A percentile compares a stretch with the other conserved stretches of the same genome.
These are phyloP conservation scores for Rhodotorula sphaerocarpa DNA, from an alignment of 768 basidiomycete species.

Conservation along the genomic window DNA sequence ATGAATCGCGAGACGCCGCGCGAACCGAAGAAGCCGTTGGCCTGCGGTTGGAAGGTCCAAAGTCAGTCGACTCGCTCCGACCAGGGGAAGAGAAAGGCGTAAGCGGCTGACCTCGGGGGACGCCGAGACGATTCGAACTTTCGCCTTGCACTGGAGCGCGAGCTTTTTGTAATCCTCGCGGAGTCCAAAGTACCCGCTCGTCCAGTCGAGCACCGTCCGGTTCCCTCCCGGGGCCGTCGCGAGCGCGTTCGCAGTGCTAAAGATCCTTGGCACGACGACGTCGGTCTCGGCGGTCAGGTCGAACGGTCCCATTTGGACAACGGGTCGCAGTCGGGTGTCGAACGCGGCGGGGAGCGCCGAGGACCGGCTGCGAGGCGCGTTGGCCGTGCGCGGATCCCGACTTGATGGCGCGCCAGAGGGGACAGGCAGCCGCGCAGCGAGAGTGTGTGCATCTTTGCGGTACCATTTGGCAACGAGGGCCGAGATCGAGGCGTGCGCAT, in stretches of 20 bases:
- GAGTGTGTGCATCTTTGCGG: not conserved
- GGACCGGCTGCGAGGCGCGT: not conserved
- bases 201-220: slow-evolving; percentile 57
- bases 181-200: slow-evolving; percentile 90
- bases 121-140: slow-evolving; percentile 68
- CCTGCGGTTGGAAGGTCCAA: slow-evolving; percentile 48
- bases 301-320: slow-evolving; percentile 38
- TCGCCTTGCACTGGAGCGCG: slow-evolving; percentile 51
- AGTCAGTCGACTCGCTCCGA: not conserved
- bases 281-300: slow-evolving; percentile 35
- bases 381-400: not conserved
- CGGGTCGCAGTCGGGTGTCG: slow-evolving; percentile 40
- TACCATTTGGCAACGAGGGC: not conserved
- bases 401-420: not conserved
- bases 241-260: slow-evolving; percentile 39
- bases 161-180: slow-evolving; percentile 69
- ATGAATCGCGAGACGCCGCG: slow-evolving; percentile 82
- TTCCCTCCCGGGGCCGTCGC: slow-evolving; percentile 33
- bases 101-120: slow-evolving; percentile 62
- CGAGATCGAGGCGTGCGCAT: not conserved
- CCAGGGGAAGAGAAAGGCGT: not conserved
- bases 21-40: slow-evolving; percentile 91
- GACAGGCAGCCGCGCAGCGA: slow-evolving; percentile 6
- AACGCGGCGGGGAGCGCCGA: slow-evolving; percentile 59
- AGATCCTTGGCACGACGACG: slow-evolving; percentile 41